These are phyloP conservation scores for Aspergillus sparsus DNA, from an alignment of 495 filamentous ascomycete species.

Conservation along the genomic window DNA sequence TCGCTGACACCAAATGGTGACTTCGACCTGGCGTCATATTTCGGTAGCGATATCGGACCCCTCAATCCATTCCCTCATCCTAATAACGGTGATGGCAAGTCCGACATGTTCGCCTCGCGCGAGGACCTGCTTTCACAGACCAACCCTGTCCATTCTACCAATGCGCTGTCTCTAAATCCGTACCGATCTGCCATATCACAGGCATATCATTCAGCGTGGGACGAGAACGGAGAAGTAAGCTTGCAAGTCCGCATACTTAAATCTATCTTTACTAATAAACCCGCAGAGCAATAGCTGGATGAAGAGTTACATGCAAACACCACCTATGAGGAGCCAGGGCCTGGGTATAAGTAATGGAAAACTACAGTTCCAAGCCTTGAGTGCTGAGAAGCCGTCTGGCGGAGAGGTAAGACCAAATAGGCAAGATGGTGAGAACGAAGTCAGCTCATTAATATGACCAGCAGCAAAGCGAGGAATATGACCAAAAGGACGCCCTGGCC, in stretches of 20 bases:
- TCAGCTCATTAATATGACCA: not conserved
- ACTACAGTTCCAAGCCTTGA: not conserved
- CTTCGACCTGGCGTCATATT: not conserved
- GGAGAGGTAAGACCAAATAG: not conserved
- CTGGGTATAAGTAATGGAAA: not conserved
- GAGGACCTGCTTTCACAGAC: not conserved
- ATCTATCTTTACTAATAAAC: not conserved
- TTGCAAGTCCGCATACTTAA: not conserved
- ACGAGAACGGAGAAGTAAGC: not conserved
- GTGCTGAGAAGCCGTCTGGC: not conserved
- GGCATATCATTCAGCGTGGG: not conserved
- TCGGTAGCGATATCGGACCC: not conserved
- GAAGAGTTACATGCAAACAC: not conserved
- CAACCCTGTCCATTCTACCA: not conserved
- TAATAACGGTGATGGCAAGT: not conserved
- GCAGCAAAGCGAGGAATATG: not conserved
- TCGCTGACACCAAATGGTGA: not conserved
- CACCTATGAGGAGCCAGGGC: not conserved
- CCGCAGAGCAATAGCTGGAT: not conserved
- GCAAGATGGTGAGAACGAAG: not conserved
- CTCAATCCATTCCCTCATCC: not conserved
- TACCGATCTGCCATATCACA: not conserved
- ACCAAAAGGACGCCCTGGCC: not conserved
- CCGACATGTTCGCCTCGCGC: not conserved
- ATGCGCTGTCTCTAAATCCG: not conserved